A percentile compares a stretch with the other conserved stretches of the same genome.
These are phyloP conservation scores for Pseudoperonospora humuli DNA, from an alignment of 352 stramenopile species.

Conservation along the genomic window DNA sequence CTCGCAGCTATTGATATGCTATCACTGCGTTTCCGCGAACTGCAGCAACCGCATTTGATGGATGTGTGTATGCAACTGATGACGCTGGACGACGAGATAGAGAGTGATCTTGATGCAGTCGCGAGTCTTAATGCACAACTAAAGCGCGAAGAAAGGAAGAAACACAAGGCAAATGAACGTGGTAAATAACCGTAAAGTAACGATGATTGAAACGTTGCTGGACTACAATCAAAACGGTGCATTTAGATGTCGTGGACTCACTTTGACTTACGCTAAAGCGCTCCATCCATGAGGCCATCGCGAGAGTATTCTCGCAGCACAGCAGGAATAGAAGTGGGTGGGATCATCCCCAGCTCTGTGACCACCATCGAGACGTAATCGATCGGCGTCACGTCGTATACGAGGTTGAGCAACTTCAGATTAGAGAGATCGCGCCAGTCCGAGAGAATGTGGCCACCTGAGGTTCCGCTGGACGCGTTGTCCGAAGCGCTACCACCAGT, in stretches of 20 bases:
- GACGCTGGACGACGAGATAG: slow-evolving; percentile 33
- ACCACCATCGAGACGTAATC: slow-evolving; percentile 96
- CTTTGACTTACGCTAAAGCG: slow-evolving; percentile 17
- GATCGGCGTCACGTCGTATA: slow-evolving; percentile 95
- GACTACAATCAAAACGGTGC: slow-evolving; percentile 17
- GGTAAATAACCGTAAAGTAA: slow-evolving; percentile 6
- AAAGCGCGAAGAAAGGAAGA: slow-evolving; percentile 18
- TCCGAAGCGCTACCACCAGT: not conserved
- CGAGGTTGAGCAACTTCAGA: slow-evolving; percentile 82
- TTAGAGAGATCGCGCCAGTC: slow-evolving; percentile 70
- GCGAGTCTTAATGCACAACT: slow-evolving; percentile 16
- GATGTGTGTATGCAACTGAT: slow-evolving; percentile 59
- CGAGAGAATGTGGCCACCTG: slow-evolving; percentile 58
- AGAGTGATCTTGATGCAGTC: slow-evolving; percentile 4
- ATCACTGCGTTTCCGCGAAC: slow-evolving; percentile 54
- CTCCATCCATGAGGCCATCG: slow-evolving; percentile 44
- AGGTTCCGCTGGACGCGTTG: slow-evolving; percentile 2
- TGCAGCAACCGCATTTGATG: slow-evolving; percentile 55
- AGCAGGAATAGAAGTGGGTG: slow-evolving; percentile 94
- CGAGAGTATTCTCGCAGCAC: slow-evolving; percentile 92
- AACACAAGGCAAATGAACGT: slow-evolving; percentile 11
- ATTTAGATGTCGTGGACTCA: slow-evolving; percentile 5
- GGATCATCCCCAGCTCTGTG: slow-evolving; percentile 97
- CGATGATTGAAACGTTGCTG: not conserved
- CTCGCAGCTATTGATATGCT: slow-evolving; percentile 74